These are phyloP conservation scores for Amanita rubescens DNA, from an alignment of 768 basidiomycete species.

Conservation along the genomic window DNA sequence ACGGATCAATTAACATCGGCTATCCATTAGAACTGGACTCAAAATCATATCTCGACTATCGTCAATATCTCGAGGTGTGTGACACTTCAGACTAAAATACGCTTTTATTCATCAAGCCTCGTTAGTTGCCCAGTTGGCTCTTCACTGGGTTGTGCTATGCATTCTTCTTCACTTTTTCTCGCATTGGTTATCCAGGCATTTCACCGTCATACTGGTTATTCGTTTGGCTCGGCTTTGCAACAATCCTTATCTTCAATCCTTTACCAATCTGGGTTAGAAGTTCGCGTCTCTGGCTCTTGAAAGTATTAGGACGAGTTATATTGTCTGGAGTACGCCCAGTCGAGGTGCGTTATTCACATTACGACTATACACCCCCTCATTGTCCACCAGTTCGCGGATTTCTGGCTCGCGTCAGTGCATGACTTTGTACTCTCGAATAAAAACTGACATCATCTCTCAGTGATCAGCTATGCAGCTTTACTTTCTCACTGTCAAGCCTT, in stretches of 20 bases:
- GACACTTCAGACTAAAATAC: conserved; percentile 8
- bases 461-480: conserved; percentile 77
- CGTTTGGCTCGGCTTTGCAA: conserved; percentile 66
- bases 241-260: conserved; percentile 65
- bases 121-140: conserved; percentile 74
- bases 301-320: conserved; percentile 52
- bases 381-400: conserved; percentile 60
- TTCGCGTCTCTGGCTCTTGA: conserved; percentile 79
- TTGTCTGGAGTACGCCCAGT: conserved; percentile 65
- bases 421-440: not conserved
- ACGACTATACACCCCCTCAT: conserved; percentile 6
- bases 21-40: conserved; percentile 54
- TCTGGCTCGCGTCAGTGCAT: conserved; percentile 73
- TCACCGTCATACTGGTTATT: conserved; percentile 73
- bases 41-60: conserved; percentile 65
- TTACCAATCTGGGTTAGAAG: conserved; percentile 54
- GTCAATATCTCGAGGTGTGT: conserved; percentile 58
- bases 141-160: conserved; percentile 66
- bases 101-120: conserved; percentile 7
- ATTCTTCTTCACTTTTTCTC: conserved; percentile 79
- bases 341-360: conserved; percentile 43
- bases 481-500: conserved; percentile 66
- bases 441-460: conserved; percentile 25
- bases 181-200: conserved; percentile 45
- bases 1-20: not conserved